Conservation (phyloP, 225 moss, liverwort and hornwort genomes). For the Pleurozium schreberi region DNA sequence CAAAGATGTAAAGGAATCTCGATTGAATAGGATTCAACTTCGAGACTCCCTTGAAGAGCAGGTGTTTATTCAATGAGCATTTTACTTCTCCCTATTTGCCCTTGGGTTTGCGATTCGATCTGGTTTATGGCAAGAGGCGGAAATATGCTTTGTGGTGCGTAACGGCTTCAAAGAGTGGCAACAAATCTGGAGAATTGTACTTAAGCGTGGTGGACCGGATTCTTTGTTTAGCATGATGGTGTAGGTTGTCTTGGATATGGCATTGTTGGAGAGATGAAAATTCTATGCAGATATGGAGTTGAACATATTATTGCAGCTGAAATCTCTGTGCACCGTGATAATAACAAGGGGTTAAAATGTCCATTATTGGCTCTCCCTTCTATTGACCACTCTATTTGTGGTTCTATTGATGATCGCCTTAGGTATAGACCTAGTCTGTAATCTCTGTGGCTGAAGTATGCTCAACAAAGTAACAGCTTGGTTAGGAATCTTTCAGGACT, state of each 20-base stretch:
- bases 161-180: not conserved
- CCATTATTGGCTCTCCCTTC: not conserved
- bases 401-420: not conserved
- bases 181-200: not conserved
- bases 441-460: not conserved
- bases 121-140: not conserved
- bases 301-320: not conserved
- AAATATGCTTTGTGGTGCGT: not conserved
- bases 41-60: slow-evolving; percentile 47
- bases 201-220: slow-evolving; percentile 1
- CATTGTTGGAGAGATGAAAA: not conserved
- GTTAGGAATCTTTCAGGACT: not conserved
- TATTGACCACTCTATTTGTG: slow-evolving; percentile 1
- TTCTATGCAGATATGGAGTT: not conserved
- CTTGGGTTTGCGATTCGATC: not conserved
- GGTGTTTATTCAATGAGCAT: slow-evolving; percentile 18
- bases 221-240: not conserved
- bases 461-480: not conserved
- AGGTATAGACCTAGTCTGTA: slow-evolving; percentile 5
- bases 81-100: not conserved
- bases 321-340: not conserved
- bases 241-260: not conserved
- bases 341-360: not conserved
- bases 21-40: slow-evolving; percentile 23
- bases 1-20: slow-evolving; percentile 38